Base-by-base conservation (phyloP, 2,329 filamentous ascomycete genomes). In the Neofusicoccum kwambonambiense region DNA sequence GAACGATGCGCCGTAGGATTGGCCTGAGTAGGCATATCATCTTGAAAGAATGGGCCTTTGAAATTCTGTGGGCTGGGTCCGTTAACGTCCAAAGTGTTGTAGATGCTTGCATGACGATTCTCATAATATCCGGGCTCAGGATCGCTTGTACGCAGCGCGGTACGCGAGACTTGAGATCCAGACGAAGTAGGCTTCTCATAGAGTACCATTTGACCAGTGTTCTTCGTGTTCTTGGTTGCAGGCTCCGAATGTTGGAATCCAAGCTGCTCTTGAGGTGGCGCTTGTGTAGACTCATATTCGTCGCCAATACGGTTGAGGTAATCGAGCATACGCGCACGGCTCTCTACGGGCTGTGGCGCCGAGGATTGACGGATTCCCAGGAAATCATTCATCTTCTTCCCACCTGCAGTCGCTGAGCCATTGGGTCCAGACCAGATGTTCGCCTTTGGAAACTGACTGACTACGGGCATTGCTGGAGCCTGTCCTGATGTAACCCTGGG, bases 21-120 rank as follows among this genome's bases (percentile, higher is more conserved):
- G 44, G 69, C 65, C 1, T 70, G 65, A 7, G 72, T 75, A 7
- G 75, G 74, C 51, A 70, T 71, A 2, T 42, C n/a, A 27, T 72
- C 72, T 3, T 70, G 69, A 65, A 78, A 79, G 69, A 77, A 78
- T 0, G 77, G 75, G 0, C 76, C 76, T 5, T 72, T 70, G 65
- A 76, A 75, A 62, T 70, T 74, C 62, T 78, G 77, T 9, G 65
- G 65, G n/a, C 71, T 78, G 1, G 74, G 74, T 22, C 63, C 45
- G 51, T 71, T 17, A 7, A 22, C 12, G 2, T 35, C 56, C n/a
- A 56, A n/a, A 4, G 63, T 22, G 17, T 61, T 60, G 56, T 51
- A 61, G 37, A 65, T 37, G 27, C 13, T 42, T 7, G 35, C 39
- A 31, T 31, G 39, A 31, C 61, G 61, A 11, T 54, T 34, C 22